Conservation (phyloP, 2,329 filamentous ascomycete genomes). For the Colletotrichum eremochloae region DNA sequence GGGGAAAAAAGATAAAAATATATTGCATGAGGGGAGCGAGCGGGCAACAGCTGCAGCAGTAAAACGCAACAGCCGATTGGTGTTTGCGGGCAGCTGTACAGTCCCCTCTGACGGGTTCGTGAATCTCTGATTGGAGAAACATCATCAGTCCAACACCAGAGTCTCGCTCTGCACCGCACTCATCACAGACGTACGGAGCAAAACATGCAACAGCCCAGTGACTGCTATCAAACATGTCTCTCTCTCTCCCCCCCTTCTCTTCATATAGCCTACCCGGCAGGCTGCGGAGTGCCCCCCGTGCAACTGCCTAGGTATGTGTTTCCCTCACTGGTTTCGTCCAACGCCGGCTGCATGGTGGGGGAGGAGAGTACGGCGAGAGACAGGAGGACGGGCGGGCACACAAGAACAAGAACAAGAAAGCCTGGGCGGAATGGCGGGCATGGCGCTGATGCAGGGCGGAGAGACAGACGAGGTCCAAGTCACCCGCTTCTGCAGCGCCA, state of each 20-base stretch:
- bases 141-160: neutral
- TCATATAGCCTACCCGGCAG: neutral
- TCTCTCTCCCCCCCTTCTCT: neutral
- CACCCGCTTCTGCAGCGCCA: neutral
- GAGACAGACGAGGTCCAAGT: constrained; percentile 17
- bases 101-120: neutral
- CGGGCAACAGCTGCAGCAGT: neutral
- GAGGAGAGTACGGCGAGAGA: neutral
- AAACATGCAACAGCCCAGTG: constrained; percentile 13
- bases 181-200: constrained; percentile 7
- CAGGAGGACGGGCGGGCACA: neutral
- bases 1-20: neutral
- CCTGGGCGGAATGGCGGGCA: constrained; percentile 11
- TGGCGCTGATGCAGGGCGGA: constrained; percentile 15
- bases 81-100: neutral
- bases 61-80: neutral
- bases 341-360: constrained; percentile 9
- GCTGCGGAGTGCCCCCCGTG: neutral
- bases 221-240: neutral
- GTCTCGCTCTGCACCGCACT: neutral
- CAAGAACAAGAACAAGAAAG: constrained; percentile 18
- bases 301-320: constrained; percentile 10
- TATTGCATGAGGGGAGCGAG: neutral
- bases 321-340: neutral
- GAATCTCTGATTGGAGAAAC: constrained; percentile 1